A percentile compares a stretch with the other conserved stretches of the same genome.
Conservation (phyloP, 2,329 filamentous ascomycete species). For the Penicillium sp. region DNA sequence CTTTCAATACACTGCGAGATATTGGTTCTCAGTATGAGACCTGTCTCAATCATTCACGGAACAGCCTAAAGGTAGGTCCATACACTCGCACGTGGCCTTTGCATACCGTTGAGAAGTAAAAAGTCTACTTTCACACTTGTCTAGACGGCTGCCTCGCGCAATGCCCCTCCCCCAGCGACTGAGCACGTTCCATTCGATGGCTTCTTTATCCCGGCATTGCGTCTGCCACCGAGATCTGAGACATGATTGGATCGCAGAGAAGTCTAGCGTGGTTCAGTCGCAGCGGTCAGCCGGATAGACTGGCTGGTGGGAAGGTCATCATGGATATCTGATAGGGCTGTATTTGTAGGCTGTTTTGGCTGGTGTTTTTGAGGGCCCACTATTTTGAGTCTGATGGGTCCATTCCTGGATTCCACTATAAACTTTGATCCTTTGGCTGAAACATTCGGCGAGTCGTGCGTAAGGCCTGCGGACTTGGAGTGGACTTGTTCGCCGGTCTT, state of each 20-base stretch:
- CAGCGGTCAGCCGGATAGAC: not conserved
- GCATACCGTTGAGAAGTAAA: not conserved
- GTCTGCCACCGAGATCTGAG: constrained; percentile 6
- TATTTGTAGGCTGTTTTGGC: constrained; percentile 8
- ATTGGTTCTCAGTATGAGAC: not conserved
- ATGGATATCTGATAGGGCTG: constrained; percentile 15
- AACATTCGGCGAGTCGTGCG: constrained; percentile 3
- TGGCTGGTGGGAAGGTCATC: constrained; percentile 4
- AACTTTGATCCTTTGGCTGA: not conserved
- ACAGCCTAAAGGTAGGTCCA: not conserved
- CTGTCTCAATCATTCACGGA: not conserved
- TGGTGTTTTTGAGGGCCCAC: constrained; percentile 9
- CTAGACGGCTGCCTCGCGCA: not conserved
- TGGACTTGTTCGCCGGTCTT: not conserved
- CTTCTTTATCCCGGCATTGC: constrained; percentile 7
- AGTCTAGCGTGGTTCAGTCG: constrained; percentile 15
- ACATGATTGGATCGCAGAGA: constrained; percentile 12
- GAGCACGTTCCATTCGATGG: constrained; percentile 10
- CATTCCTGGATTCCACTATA: not conserved
- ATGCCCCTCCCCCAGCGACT: not conserved
- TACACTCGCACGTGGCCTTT: constrained; percentile 1
- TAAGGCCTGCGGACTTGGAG: not conserved
- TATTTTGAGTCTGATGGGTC: not conserved
- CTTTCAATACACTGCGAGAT: not conserved
- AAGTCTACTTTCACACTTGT: not conserved